phyloP scores from a whole-genome alignment of 257 asterid genomes.

The Galeopsis tetrahit region DNA sequence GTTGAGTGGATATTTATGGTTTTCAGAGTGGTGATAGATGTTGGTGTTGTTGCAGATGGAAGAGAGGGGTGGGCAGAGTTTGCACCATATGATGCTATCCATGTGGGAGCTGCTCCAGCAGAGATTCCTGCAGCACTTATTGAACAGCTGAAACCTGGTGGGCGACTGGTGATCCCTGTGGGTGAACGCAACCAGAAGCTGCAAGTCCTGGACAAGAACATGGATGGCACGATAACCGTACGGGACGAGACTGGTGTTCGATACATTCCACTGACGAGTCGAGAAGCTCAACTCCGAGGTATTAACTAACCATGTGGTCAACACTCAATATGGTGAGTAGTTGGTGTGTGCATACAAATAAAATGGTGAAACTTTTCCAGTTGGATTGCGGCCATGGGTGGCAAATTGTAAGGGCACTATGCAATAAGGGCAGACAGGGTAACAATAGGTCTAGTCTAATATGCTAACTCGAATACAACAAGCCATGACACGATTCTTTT shows the following conservation, averaged over 20 bases:
- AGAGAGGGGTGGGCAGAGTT: constrained; percentile 84
- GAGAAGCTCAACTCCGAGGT: constrained; percentile 76
- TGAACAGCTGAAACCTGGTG: constrained; percentile 88
- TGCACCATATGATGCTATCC: constrained; percentile 92
- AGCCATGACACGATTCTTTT: too few species aligned
- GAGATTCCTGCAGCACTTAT: constrained; percentile 86
- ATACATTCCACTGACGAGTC: constrained; percentile 84
- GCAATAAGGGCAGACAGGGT: too few species aligned
- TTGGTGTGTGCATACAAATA: constrained; percentile 1
- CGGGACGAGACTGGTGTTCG: constrained; percentile 73
- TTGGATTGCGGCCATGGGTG: background rate
- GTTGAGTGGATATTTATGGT: background rate
- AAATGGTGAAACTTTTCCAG: background rate
- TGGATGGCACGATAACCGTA: constrained; percentile 61
- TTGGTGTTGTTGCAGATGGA: constrained; percentile 58
- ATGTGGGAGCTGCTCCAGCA: constrained; percentile 94
- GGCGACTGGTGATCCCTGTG: constrained; percentile 92
- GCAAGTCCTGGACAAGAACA: constrained; percentile 78
- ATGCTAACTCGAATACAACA: too few species aligned
- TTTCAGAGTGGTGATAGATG: background rate
- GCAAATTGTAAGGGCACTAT: too few species aligned
- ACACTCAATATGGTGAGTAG: background rate
- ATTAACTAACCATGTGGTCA: background rate
- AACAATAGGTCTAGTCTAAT: too few species aligned
- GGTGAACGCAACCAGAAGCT: constrained; percentile 76